Conservation (phyloP, 2,329 filamentous ascomycete species). For the Claviceps maximensis region DNA sequence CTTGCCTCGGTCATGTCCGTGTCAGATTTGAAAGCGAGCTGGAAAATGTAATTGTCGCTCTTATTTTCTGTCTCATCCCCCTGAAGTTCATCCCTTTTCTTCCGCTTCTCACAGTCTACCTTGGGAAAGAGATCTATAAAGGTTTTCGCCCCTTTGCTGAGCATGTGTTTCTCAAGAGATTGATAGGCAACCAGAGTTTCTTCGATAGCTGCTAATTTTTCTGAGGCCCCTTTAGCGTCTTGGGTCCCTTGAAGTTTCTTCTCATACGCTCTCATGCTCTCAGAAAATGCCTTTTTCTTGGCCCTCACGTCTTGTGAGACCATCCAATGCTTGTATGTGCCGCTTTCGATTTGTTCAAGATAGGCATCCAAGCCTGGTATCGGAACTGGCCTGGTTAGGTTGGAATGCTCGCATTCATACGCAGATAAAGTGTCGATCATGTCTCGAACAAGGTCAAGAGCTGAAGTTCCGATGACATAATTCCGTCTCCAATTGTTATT, state of each 20-base stretch:
- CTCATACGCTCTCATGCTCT: conserved; percentile 17
- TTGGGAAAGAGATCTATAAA: conserved; percentile 53
- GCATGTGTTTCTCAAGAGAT: conserved; percentile 38
- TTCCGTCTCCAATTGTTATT: conserved; percentile 17
- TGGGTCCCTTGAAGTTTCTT: conserved; percentile 10
- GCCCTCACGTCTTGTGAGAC: conserved; percentile 25
- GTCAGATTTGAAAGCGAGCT: conserved; percentile 38
- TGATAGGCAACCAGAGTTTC: conserved; percentile 38
- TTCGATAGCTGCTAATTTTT: conserved; percentile 44
- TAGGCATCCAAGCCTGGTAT: conserved; percentile 35
- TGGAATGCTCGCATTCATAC: conserved; percentile 21
- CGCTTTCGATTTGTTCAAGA: conserved; percentile 33
- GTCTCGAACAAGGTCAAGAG: conserved; percentile 47
- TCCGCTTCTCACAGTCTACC: conserved; percentile 16
- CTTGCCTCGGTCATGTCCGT: conserved; percentile 42
- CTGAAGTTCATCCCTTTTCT: conserved; percentile 1
- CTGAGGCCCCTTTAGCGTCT: conserved; percentile 15
- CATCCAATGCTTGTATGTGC: conserved; percentile 48
- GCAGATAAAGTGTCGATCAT: conserved; percentile 36
- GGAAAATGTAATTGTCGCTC: conserved; percentile 30
- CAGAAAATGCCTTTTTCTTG: conserved; percentile 19
- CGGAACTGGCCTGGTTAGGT: conserved; percentile 3
- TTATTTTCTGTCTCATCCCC: conserved; percentile 8
- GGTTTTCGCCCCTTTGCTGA: conserved; percentile 49
- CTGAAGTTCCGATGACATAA: conserved; percentile 28